A percentile compares a stretch with the other conserved stretches of the same genome.
Evolutionary conservation across 805 yeast genomes (phyloP).

Genomic region (Wickerhamomyces mucosus): DNA sequence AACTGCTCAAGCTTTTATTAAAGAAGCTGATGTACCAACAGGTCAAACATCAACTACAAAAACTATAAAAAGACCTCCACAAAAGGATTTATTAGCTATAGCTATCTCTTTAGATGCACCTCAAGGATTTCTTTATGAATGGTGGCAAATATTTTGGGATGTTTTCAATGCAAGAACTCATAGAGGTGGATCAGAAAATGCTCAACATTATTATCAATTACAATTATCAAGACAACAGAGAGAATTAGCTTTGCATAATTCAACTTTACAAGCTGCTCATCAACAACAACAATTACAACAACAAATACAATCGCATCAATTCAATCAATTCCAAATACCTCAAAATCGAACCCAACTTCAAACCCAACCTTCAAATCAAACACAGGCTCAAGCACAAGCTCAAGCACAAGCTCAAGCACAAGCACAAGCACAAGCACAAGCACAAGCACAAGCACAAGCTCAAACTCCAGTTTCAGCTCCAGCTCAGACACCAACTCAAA

Average conservation of each 20-base stretch:
- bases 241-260: conserved; percentile 39
- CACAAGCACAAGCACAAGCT: conserved; percentile 2
- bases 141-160: conserved; percentile 98
- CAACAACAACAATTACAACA: conserved; percentile 19
- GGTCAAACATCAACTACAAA: conserved; percentile 12
- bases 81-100: conserved; percentile 37
- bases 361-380: conserved; percentile 7
- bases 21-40: conserved; percentile 58
- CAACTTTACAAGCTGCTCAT: conserved; percentile 34
- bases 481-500: conserved; percentile 8
- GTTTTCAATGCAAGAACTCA: conserved; percentile 74
- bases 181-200: conserved; percentile 51
- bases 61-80: conserved; percentile 16
- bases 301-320: conserved; percentile 1
- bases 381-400: too few relatives aligned
- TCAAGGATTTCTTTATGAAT: conserved; percentile 78
- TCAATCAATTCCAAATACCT: conserved; percentile 13
- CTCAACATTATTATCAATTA: conserved; percentile 63
- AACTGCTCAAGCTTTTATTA: conserved; percentile 65
- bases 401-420: conserved; percentile 5
- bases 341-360: conserved; percentile 14
- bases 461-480: conserved; percentile 14
- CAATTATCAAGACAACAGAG: conserved; percentile 51
- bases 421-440: conserved; percentile 2
- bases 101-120: conserved; percentile 69